phyloP scores from a whole-genome alignment of 1,284 basidiomycete species.

The Fomitiporia mediterranea region DNA sequence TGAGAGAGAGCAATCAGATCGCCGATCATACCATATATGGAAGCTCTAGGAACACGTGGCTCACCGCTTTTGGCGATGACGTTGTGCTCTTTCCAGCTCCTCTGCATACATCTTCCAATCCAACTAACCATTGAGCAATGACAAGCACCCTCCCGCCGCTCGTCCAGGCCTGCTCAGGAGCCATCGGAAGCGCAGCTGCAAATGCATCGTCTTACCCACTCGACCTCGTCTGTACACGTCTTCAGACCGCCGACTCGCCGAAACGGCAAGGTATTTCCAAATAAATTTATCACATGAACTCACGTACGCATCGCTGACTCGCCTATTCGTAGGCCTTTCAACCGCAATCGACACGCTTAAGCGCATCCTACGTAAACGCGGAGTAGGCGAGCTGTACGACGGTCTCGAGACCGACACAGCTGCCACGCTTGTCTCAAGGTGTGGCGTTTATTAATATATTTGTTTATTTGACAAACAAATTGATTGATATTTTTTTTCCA shows the following conservation, averaged over 20 bases:
- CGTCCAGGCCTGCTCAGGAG: constrained; percentile 51
- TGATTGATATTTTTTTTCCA: not conserved
- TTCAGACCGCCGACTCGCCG: constrained; percentile 26
- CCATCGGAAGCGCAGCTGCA: constrained; percentile 48
- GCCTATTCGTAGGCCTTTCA: no score
- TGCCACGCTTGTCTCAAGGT: constrained; percentile 52
- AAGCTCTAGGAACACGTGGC: not conserved
- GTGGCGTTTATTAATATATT: constrained; percentile 22
- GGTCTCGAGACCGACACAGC: constrained; percentile 46
- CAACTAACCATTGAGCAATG: constrained; percentile 31
- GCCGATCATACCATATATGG: not conserved
- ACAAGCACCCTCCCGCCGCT: constrained; percentile 53
- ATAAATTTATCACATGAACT: constrained; percentile 12
- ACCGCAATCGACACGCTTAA: constrained; percentile 30
- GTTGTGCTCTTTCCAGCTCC: no score
- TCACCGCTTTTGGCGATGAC: no score
- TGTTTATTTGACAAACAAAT: not conserved
- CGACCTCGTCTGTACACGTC: constrained; percentile 46
- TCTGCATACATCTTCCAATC: not conserved
- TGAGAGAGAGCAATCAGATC: constrained; percentile 7
- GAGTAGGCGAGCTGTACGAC: constrained; percentile 43
- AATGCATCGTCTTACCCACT: constrained; percentile 51
- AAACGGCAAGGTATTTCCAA: not conserved
- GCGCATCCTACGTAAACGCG: constrained; percentile 37
- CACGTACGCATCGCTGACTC: no score